phyloP scores from a whole-genome alignment of 2,329 filamentous ascomycete species.

The Ceratocystis smalleyi region DNA sequence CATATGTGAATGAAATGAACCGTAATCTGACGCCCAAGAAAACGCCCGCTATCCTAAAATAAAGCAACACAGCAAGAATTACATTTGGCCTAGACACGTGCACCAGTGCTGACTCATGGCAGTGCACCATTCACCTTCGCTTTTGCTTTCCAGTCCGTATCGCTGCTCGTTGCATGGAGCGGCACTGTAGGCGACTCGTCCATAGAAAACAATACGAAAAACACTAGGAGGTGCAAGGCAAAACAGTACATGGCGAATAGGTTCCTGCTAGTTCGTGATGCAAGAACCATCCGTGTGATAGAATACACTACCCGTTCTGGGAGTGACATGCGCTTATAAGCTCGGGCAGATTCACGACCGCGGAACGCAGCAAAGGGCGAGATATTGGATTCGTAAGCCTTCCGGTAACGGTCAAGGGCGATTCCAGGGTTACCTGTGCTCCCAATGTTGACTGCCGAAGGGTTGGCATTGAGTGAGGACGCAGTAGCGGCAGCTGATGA shows the following conservation, averaged over 20 bases:
- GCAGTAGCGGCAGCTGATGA: conserved; percentile 52
- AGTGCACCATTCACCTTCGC: conserved; percentile 11
- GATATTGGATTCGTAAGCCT: conserved; percentile 87
- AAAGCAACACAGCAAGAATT: conserved; percentile 3
- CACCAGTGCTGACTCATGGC: conserved; percentile 4
- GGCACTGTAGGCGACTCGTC: conserved; percentile 32
- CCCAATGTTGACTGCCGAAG: conserved; percentile 50
- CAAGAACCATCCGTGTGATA: conserved; percentile 76
- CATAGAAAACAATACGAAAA: conserved; percentile 55
- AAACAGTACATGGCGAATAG: conserved; percentile 87
- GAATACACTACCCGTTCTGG: conserved; percentile 84
- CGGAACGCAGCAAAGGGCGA: conserved; percentile 92
- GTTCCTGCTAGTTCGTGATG: conserved; percentile 79
- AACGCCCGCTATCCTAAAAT: conserved; percentile 10
- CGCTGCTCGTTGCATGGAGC: conserved; percentile 32
- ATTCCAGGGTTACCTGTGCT: conserved; percentile 43
- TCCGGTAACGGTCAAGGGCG: conserved; percentile 69
- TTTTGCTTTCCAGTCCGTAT: conserved; percentile 23
- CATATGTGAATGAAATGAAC: not conserved
- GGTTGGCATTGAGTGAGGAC: conserved; percentile 51
- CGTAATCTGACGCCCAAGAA: not conserved
- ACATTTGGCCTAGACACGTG: not conserved
- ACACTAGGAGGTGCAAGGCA: conserved; percentile 73
- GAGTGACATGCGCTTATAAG: conserved; percentile 82
- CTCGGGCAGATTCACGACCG: conserved; percentile 78